Base-by-base conservation (phyloP, 345 rosid species). In the Pugionium dolabratum region DNA sequence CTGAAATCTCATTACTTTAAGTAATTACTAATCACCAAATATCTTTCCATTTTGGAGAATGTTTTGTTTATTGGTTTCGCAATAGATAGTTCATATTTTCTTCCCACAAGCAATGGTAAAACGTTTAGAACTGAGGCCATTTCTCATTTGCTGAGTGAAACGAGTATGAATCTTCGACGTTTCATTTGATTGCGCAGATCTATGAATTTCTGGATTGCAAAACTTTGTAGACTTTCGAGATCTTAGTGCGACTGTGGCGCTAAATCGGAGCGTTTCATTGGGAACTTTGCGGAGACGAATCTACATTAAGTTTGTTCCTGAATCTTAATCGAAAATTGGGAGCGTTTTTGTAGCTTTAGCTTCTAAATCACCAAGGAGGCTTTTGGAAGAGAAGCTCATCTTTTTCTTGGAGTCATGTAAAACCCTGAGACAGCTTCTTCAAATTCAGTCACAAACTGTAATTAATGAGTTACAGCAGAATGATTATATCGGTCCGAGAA, bases 361-460 rank as follows among this genome's bases (percentile, higher is more conserved):
- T 45, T 34, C 51, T 11, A 81, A 77, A 48, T 64, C 79, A 43
- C 73, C 76, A 29, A 72, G 5, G 11, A 75, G 82, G 67, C 75
- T 83, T 51, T 66, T 84, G 40, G 86, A 83, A 73, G 93, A 85
- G 37, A 81, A 74, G 47, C 54, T 86, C 47, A 83, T 82, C 57
- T 77, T 73, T 31, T 81, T 84, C 40, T 66, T 90, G 35, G 84
- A 67, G 39, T 82, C 84, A 80, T 88, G 92, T 78, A 85, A 79
- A 77, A 73, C 85, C 59, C 64, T 26, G 2, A 76, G 80, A 39
- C 93, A 80, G 44, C 81, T 92, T 72, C 77, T 56, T 57, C 86
- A 88, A 72, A 66, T 80, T 62, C 94, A 90, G 2, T 44, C 86
- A 10, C 91, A 86, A 39, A 72, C 77, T 4, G 25, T 76, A 1